Base-by-base conservation (phyloP, 2,329 filamentous ascomycete genomes). In the Pseudogymnoascus sp. region DNA sequence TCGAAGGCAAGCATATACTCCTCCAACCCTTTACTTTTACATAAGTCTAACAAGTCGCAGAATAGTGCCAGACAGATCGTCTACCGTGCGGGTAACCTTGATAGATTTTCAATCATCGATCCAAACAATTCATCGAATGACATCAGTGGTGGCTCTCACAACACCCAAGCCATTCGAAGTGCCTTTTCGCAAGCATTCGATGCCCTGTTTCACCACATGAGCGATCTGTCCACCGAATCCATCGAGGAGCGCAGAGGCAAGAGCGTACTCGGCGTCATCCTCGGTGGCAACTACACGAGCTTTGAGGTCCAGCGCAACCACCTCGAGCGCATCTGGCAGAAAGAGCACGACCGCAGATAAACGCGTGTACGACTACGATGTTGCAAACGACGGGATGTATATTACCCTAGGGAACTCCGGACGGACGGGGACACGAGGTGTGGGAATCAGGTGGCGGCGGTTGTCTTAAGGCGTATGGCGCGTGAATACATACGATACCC, bases 121-220 rank as follows among this genome's bases (percentile, higher is more conserved):
- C 94, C 94, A 0, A 96, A 97, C 71, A 88, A 89, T 61, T 71
- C 82, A 0, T 75, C 79, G 23, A 97, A 97, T 71, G 94, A 99
- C 68, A 94, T 99, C 23, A 86, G 94, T 0, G 91, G 91, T 8
- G 92, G 92, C 8, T 94, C 91, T 0, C 80, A 77, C 48, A 88
- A 89, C 65, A 89, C 88, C 6, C 65, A 73, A 0, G 76, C 81
- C 7, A 88, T 96, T 56, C 76, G 89, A 64, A 70, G 77, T n/a
- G 77, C 79, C 10, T 97, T 99, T 71, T 75, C 80, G 1, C 74
- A 83, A 2, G 88, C 89, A 0, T 81, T 84, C 68, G 68, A 76
- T 8, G 71, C 71, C 2, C 73, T 95, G 13, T 75, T 78, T 52
- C 71, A 79, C 3, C 79, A 82, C 30, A 84, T 92, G 78, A 69